Evolutionary conservation across 2,329 filamentous ascomycete genomes (phyloP).

Genomic region (Pyrenophora teres): DNA sequence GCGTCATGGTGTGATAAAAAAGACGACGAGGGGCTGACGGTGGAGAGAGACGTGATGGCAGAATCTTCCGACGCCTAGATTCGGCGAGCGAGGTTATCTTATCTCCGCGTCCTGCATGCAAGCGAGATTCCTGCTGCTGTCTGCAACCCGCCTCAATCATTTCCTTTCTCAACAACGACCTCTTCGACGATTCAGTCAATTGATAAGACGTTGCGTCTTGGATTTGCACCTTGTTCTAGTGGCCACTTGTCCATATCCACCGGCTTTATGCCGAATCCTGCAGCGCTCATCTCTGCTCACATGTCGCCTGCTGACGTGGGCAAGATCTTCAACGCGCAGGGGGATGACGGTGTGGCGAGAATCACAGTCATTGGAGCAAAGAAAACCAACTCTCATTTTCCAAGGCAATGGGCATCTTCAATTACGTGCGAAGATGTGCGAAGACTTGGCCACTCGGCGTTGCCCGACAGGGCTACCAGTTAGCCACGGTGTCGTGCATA

Average conservation of each 20-base stretch:
- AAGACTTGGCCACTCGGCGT: neutral
- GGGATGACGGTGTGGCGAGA: neutral
- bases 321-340: constrained; percentile 8
- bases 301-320: constrained; percentile 1
- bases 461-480: neutral
- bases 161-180: neutral
- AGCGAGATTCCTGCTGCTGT: neutral
- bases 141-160: constrained; percentile 4
- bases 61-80: constrained; percentile 5
- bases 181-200: neutral
- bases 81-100: constrained; percentile 3
- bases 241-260: constrained; percentile 1
- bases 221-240: neutral
- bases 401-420: constrained; percentile 1
- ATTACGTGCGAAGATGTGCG: neutral
- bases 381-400: neutral
- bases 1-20: constrained; percentile 29
- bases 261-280: neutral
- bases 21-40: constrained; percentile 15
- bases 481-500: constrained; percentile 5
- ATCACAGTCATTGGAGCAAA: neutral
- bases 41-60: constrained; percentile 2
- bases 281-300: neutral
- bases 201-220: constrained; percentile 5
- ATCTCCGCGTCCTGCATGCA: constrained; percentile 3